These are phyloP conservation scores for Mimosa bimucronata DNA, from an alignment of 306 rosid genomes.

Conservation along the genomic window DNA sequence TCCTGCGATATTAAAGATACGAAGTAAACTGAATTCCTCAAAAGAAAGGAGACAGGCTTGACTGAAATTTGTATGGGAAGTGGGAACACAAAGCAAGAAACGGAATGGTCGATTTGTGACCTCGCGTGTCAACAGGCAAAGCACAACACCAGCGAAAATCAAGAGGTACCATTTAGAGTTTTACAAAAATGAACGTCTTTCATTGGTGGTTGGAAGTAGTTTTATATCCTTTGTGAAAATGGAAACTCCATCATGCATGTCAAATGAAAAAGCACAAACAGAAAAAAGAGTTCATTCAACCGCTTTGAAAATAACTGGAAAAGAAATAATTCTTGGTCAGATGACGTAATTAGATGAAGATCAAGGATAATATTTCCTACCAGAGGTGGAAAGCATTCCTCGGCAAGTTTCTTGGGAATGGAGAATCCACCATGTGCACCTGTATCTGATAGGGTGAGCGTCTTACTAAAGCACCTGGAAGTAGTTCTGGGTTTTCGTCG, in stretches of 20 bases:
- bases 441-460: slow-evolving; percentile 72
- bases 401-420: slow-evolving; percentile 61
- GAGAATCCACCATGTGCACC: slow-evolving; percentile 81
- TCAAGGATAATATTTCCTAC: slow-evolving; percentile 49
- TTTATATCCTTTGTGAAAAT: slow-evolving; percentile 13
- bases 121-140: background rate
- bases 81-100: slow-evolving; percentile 1
- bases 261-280: background rate
- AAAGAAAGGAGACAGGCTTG: background rate
- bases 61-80: background rate
- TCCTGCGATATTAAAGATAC: slow-evolving; percentile 54
- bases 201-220: slow-evolving; percentile 9
- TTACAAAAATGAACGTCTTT: background rate
- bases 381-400: slow-evolving; percentile 64
- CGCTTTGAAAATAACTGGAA: background rate
- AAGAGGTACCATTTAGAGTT: background rate
- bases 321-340: background rate
- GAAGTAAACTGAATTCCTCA: slow-evolving; percentile 15
- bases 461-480: slow-evolving; percentile 45
- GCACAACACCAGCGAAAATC: background rate
- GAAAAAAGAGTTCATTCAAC: background rate
- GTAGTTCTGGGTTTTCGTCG: slow-evolving; percentile 30
- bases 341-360: background rate
- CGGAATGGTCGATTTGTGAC: background rate
- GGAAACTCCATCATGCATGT: background rate